Base-by-base conservation (phyloP, 1,139 yeast genomes). In the Blastobotrys proliferans region DNA sequence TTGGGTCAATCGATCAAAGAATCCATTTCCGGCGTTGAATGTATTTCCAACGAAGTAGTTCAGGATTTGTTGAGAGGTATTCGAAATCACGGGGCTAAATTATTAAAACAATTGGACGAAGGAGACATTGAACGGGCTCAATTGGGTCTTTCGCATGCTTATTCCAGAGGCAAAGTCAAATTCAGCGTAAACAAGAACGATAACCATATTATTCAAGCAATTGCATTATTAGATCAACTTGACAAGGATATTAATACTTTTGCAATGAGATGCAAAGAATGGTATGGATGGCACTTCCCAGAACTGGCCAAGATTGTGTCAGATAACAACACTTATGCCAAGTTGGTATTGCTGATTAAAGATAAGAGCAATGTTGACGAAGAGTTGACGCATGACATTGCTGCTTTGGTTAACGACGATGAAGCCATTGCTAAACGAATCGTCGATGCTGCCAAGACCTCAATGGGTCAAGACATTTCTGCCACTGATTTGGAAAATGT, bases 221-320 rank as follows among this genome's bases (percentile, higher is more conserved):
- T 92, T 72, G 97, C 98, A 37, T 73, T 92, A 54, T 79, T 92
- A 58, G 98, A 92, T 66, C 96, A 94, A 67, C 79, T 92, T 57
- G 98, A 92, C 71, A 92, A 92, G 73, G 98, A 92, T 64, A 81
- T 92, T 66, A 92, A 92, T 72, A 92, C 97, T 47, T 92, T 85
- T 68, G 92, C 97, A 51, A 92, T 92, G 98, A 83, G 98, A 74
- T 90, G 86, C 63, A 92, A 92, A 76, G 98, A 92, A 73, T 92
- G 98, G 98, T 92, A 92, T 70, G 97, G 97, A 56, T 92, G 98
- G 98, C 98, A 92, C 69, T 92, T 92, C 81, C 98, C 98, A 47
- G 98, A 92, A 73, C 80, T 92, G 74, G 95, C 97, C 58, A 88
- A 87, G 72, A 78, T 92, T 66, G 92, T 88, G 51, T 82, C 87